A percentile compares a stretch with the other conserved stretches of the same genome.
These are phyloP conservation scores for Lactifluus subvellereus DNA, from an alignment of 768 basidiomycete species.

Conservation along the genomic window DNA sequence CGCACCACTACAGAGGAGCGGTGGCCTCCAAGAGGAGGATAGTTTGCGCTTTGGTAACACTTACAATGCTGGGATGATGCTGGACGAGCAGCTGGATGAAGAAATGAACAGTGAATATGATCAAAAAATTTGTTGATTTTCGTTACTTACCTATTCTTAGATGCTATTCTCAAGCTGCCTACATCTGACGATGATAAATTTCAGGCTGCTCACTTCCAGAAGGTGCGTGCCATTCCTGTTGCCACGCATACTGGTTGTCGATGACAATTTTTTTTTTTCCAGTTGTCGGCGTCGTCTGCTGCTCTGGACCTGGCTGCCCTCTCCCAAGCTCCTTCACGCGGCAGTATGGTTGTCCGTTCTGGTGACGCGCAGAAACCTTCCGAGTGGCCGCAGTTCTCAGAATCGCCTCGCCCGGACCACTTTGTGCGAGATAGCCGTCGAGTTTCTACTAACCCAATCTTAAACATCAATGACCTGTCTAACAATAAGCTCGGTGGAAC, in stretches of 20 bases:
- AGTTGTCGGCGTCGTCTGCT: conserved; percentile 85
- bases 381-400: conserved; percentile 91
- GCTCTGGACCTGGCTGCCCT: conserved; percentile 90
- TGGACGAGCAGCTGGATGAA: conserved; percentile 89
- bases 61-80: conserved; percentile 83
- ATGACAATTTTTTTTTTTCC: background rate
- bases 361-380: conserved; percentile 66
- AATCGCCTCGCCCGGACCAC: conserved; percentile 57
- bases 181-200: conserved; percentile 90
- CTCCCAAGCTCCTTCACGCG: conserved; percentile 70
- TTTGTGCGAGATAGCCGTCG: conserved; percentile 57
- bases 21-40: conserved; percentile 54
- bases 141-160: conserved; percentile 35
- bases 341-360: conserved; percentile 48
- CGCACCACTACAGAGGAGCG: conserved; percentile 47
- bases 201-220: conserved; percentile 52
- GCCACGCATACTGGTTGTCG: conserved; percentile 1
- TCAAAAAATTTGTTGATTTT: background rate
- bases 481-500: conserved; percentile 39
- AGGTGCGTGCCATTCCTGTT: conserved; percentile 42
- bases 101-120: conserved; percentile 82
- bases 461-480: conserved; percentile 49
- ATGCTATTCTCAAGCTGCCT: conserved; percentile 82
- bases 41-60: conserved; percentile 52
- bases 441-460: conserved; percentile 66